These are phyloP conservation scores for Huiozyma sinensis DNA, from an alignment of 805 yeast species.

Conservation along the genomic window DNA sequence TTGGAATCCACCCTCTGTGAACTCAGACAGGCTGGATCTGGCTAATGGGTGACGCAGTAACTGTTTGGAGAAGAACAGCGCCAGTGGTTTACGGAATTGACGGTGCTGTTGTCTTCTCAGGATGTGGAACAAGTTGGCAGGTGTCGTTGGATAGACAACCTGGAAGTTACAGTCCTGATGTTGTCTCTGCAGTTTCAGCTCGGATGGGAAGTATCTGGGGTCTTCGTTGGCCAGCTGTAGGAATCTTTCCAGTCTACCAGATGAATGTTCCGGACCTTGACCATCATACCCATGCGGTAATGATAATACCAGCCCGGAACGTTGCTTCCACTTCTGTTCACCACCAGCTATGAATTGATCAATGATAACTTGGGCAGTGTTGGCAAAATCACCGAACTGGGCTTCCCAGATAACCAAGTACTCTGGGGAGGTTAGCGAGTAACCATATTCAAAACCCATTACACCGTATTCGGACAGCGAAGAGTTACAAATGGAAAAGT, in stretches of 20 bases:
- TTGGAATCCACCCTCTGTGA: slow-evolving; percentile 85
- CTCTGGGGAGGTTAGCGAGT: slow-evolving; percentile 94
- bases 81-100: slow-evolving; percentile 91
- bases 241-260: slow-evolving; percentile 95
- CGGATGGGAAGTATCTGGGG: slow-evolving; percentile 85
- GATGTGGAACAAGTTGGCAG: slow-evolving; percentile 91
- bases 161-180: slow-evolving; percentile 99
- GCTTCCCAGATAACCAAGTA: slow-evolving; percentile 98
- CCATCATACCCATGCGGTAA: slow-evolving; percentile 99
- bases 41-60: slow-evolving; percentile 97
- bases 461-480: slow-evolving; percentile 98
- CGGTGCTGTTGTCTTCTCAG: slow-evolving; percentile 99
- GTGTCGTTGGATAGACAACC: slow-evolving; percentile 96
- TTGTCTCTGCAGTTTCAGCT: slow-evolving; percentile 84
- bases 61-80: slow-evolving; percentile 81
- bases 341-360: slow-evolving; percentile 97
- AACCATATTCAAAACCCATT: slow-evolving; percentile 98
- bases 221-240: slow-evolving; percentile 94
- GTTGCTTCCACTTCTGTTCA: slow-evolving; percentile 97
- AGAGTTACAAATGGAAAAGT: slow-evolving; percentile 82
- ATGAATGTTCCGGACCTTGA: slow-evolving; percentile 99
- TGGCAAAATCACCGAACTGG: slow-evolving; percentile 99
- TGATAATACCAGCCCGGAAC: slow-evolving; percentile 90
- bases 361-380: slow-evolving; percentile 94
- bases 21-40: slow-evolving; percentile 70